These are phyloP conservation scores for Symbiodinium pilosum DNA, from an alignment of 73 alveolate genomes.

Conservation along the genomic window DNA sequence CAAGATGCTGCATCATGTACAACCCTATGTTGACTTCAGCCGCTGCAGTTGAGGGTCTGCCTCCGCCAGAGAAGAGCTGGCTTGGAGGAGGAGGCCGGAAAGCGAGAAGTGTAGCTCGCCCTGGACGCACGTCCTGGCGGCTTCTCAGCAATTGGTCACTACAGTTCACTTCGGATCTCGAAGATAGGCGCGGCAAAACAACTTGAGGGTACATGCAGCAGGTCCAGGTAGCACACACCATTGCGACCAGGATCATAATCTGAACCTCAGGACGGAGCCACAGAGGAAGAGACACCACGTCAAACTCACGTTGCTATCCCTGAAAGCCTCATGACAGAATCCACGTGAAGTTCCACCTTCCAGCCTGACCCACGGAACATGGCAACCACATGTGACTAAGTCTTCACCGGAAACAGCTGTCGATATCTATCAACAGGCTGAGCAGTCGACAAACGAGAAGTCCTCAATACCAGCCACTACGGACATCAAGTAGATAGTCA, in stretches of 20 bases:
- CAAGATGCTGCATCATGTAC: too few relatives aligned
- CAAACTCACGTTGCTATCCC: too few relatives aligned
- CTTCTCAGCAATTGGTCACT: too few relatives aligned
- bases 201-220: too few relatives aligned
- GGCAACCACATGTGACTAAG: neutral
- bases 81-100: neutral
- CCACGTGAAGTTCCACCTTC: neutral
- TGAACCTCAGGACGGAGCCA: slow-evolving; percentile 5
- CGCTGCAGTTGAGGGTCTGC: neutral
- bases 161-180: too few relatives aligned
- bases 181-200: too few relatives aligned
- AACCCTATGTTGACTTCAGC: too few relatives aligned
- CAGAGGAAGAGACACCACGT: too few relatives aligned
- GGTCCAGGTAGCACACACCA: slow-evolving; percentile 68
- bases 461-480: slow-evolving; percentile 51
- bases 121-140: slow-evolving; percentile 34
- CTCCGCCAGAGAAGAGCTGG: slow-evolving; percentile 14
- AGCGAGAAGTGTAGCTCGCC: slow-evolving; percentile 60
- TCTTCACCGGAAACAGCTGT: neutral
- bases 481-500: slow-evolving; percentile 64
- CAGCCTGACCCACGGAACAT: neutral
- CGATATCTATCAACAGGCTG: neutral
- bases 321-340: neutral
- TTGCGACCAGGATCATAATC: slow-evolving; percentile 30
- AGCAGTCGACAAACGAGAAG: neutral